Evolutionary conservation across 139 green algal genomes (phyloP), one percentile per base, ranked within the genome.

Genomic region (Marvania coccoides): DNA sequence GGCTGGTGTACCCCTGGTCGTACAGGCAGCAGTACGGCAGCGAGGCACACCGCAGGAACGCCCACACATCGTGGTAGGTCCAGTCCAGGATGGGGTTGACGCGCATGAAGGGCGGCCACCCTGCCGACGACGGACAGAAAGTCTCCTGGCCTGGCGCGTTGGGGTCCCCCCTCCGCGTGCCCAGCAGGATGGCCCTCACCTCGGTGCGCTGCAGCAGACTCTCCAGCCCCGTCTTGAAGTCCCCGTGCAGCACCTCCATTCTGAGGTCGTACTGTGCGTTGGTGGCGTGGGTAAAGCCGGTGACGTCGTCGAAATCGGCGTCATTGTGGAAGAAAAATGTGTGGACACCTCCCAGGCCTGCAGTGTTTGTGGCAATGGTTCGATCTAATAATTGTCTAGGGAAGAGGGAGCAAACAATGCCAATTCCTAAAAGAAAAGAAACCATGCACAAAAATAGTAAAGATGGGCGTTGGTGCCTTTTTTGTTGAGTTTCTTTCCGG

Each of bases 21-120:
- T 98, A 98, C 6, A 97, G 83, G 12, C 12, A 64, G 76, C 91
- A 96, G 84, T 93, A 96, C 1, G 82, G 78, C 15, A 85, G 67
- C 0, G 47, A 2, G 2, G 63, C 67, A 6, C 39, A 53, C 3
- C 71, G 67, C 36, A 98, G 81, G 75, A 97, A 96, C 8, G 69
- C 55, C 92, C 92, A 98, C n/a, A 98, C 90, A 47, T 96, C 87
- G 40, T 79, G 63, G 73, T 96, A 97, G 23, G 56, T 83, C 93
- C 91, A 98, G 69, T 94, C 81, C 36, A 98, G 68, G 30, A 98
- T 90, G 30, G 92, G 92, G 76, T 98, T 98, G 30, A 98, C 81
- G 8, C 93, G 79, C 93, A 98, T 97, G 81, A 98, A 98, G 55
- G 88, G 65, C 9, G 93, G 92, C 93, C 93, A 98, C 58, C 85